Base-by-base conservation (phyloP, 2,329 filamentous ascomycete genomes). In the Ustulina deusta region DNA sequence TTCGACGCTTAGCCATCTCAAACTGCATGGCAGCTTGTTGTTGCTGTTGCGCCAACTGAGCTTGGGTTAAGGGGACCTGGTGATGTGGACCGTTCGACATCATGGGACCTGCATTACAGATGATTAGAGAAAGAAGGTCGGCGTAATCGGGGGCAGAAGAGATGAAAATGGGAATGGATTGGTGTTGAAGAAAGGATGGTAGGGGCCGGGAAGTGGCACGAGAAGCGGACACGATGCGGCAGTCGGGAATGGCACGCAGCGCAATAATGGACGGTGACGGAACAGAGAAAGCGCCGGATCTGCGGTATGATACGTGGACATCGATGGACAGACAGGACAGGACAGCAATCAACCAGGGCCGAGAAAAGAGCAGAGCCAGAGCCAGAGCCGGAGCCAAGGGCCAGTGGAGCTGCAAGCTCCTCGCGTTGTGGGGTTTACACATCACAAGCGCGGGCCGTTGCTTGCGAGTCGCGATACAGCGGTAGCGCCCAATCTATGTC, bases 1-100 rank as follows among this genome's bases (percentile, higher is more conserved):
- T 93, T 73, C 93, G 90, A 69, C 94, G 89, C 79, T 94, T 93
- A 52, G 91, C 90, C 70, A 89, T 85, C 78, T 93, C 90, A 72
- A 84, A 82, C 76, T 84, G 82, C 58, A 80, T 83, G 27, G 82
- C 83, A 66, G 84, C 82, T 42, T 81, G 80, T 68, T 85, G 84
- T 70, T 87, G 85, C 69, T 87, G 84, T 71, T 82, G 80, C 36
- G 78, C 80, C 66, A 86, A 80, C 74, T 88, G 85, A n/a, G 84
- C 83, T 71, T 84, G 84, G 55, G 85, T 87, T 69, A 87, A 77
- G 44, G 84, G 83, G 48, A 84, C 81, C 42, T 82, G 81, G 59
- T 82, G 83, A 73, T 87, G 85, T 67, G 84, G 83, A 51, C 83
- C 83, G 54, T 83, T 80, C 61, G 84, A 84, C 83, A 87, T 87